Percentiles rank a stretch among this genome's conserved stretches.
Evolutionary conservation across 2,329 filamentous ascomycete genomes (phyloP).

Genomic region (Huntiella decipiens): DNA sequence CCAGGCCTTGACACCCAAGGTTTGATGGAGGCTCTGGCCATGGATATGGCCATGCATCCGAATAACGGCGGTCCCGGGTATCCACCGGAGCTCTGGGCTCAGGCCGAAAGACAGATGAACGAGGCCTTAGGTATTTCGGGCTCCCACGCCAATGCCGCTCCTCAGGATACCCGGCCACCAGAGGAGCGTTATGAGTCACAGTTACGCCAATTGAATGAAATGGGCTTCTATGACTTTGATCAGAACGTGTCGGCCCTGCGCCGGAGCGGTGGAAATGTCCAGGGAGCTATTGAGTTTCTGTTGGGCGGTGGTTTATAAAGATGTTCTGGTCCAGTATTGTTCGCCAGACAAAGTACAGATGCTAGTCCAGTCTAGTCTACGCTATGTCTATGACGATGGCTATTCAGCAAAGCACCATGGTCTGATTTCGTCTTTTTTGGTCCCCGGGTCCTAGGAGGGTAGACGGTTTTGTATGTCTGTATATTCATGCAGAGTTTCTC

Average conservation of each 20-base stretch:
- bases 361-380: too few relatives aligned
- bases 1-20: not conserved
- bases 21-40: conserved; percentile 5
- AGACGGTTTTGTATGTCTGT: too few relatives aligned
- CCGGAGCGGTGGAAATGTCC: conserved; percentile 79
- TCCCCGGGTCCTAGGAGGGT: too few relatives aligned
- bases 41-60: conserved; percentile 4
- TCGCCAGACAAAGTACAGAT: too few relatives aligned
- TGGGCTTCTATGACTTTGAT: conserved; percentile 97
- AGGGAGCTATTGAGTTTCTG: conserved; percentile 71
- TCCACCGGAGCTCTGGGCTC: conserved; percentile 1
- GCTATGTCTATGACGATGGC: too few relatives aligned
- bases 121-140: not conserved
- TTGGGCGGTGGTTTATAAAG: conserved; percentile 20
- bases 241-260: conserved; percentile 75
- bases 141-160: conserved; percentile 22
- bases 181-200: conserved; percentile 88
- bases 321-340: not conserved
- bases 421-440: too few relatives aligned
- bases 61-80: conserved; percentile 10
- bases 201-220: conserved; percentile 84
- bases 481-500: too few relatives aligned
- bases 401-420: too few relatives aligned
- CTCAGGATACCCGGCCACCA: conserved; percentile 67
- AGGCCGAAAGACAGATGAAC: too few relatives aligned